Percentiles rank a stretch among this genome's conserved stretches.
phyloP scores from a whole-genome alignment of 1,139 yeast species.

The Hansenula lynferdii region DNA sequence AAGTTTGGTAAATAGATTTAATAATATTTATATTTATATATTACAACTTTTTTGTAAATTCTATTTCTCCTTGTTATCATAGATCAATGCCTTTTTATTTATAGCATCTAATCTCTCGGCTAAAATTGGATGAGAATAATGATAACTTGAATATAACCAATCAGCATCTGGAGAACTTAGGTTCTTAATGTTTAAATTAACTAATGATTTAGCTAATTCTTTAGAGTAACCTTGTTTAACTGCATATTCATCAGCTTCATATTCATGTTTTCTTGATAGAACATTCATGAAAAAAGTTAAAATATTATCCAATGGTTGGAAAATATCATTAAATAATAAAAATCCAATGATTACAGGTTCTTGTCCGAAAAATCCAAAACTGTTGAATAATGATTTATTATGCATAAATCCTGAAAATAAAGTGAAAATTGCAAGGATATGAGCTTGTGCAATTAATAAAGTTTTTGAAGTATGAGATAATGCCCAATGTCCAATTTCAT shows the following conservation, averaged over 20 bases:
- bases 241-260: conserved; percentile 89
- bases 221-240: conserved; percentile 64
- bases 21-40: too few relatives aligned
- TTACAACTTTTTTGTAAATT: not conserved
- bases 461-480: conserved; percentile 76
- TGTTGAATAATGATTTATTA: conserved; percentile 67
- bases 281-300: conserved; percentile 64
- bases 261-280: conserved; percentile 81
- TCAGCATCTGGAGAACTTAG: conserved; percentile 84
- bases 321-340: conserved; percentile 65
- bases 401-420: conserved; percentile 75
- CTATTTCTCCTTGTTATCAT: conserved; percentile 14
- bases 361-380: conserved; percentile 69
- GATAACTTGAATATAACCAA: conserved; percentile 83
- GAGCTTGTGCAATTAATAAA: conserved; percentile 59
- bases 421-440: conserved; percentile 60
- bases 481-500: conserved; percentile 98
- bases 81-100: conserved; percentile 26
- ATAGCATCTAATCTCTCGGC: conserved; percentile 83
- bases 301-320: conserved; percentile 70
- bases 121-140: conserved; percentile 85
- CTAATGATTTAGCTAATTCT: conserved; percentile 67
- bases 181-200: conserved; percentile 73
- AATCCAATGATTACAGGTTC: conserved; percentile 80
- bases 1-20: conserved; percentile 9